Percentiles rank a stretch among this genome's conserved stretches.
Conservation (phyloP, 2,329 filamentous ascomycete genomes). For the Didymella arachidicola region DNA sequence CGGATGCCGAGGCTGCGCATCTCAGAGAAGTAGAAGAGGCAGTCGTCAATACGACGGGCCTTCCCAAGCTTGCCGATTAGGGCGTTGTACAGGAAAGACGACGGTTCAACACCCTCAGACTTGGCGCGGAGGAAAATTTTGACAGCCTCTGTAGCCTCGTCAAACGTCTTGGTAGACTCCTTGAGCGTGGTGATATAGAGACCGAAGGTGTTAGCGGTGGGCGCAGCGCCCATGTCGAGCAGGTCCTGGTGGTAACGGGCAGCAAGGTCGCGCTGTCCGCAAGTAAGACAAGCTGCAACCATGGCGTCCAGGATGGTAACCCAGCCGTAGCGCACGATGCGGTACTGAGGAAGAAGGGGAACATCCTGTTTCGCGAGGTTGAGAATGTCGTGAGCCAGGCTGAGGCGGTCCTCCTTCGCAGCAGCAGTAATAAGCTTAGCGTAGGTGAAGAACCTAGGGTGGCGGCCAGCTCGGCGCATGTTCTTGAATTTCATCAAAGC, state of each 20-base stretch:
- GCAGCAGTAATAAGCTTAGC: conserved; percentile 93
- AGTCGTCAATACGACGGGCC: conserved; percentile 96
- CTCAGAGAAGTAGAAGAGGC: conserved; percentile 96
- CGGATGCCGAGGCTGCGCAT: conserved; percentile 94
- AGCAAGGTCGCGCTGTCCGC: conserved; percentile 81
- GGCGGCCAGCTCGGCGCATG: conserved; percentile 88
- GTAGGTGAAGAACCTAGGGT: conserved; percentile 95
- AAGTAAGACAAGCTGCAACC: conserved; percentile 87
- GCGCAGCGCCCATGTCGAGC: conserved; percentile 85
- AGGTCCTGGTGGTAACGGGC: conserved; percentile 91
- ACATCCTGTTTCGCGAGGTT: conserved; percentile 89
- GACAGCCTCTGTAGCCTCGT: conserved; percentile 94
- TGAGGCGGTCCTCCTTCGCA: conserved; percentile 82
- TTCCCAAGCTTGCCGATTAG: conserved; percentile 98
- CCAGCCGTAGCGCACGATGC: conserved; percentile 92
- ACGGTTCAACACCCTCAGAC: conserved; percentile 91
- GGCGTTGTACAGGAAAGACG: conserved; percentile 97
- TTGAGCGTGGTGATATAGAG: conserved; percentile 99
- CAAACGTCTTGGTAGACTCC: conserved; percentile 95
- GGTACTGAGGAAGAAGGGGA: conserved; percentile 82
- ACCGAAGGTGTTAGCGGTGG: conserved; percentile 96
- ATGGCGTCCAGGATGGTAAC: conserved; percentile 95
- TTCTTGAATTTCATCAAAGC: conserved; percentile 86
- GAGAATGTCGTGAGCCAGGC: conserved; percentile 84
- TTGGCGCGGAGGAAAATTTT: conserved; percentile 97